Percentiles rank a stretch among this genome's conserved stretches.
phyloP scores from a whole-genome alignment of 1,284 basidiomycete genomes.

The Boletus smithii region DNA sequence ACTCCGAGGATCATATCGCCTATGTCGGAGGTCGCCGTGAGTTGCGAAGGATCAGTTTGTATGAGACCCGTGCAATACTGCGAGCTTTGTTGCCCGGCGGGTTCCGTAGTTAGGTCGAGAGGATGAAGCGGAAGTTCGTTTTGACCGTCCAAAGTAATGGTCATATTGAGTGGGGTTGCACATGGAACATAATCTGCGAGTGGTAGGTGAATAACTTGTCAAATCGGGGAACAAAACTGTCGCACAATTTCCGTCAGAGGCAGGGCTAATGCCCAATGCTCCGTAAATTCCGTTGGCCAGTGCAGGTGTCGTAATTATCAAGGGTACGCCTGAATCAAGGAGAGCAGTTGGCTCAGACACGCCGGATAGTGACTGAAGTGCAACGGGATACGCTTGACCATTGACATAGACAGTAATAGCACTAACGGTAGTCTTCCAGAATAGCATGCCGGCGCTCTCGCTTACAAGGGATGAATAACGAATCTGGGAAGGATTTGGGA shows the following conservation, averaged over 20 bases:
- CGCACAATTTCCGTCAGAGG: conserved; percentile 61
- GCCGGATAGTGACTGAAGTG: conserved; percentile 37
- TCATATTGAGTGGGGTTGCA: conserved; percentile 62
- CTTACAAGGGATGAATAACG: conserved; percentile 47
- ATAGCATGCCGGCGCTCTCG: conserved; percentile 41
- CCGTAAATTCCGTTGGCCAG: conserved; percentile 79
- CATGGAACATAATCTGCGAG: conserved; percentile 67
- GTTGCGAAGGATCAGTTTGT: conserved; percentile 47
- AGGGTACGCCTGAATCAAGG: conserved; percentile 65
- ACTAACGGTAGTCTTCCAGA: conserved; percentile 57
- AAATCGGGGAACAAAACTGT: conserved; percentile 4
- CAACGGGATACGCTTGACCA: conserved; percentile 39
- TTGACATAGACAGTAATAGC: conserved; percentile 61
- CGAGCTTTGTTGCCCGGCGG: conserved; percentile 38
- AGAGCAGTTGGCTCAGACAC: conserved; percentile 53
- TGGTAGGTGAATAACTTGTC: background rate
- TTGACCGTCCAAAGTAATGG: conserved; percentile 58
- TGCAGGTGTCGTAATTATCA: conserved; percentile 53
- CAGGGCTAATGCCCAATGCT: conserved; percentile 60
- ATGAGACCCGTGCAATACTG: conserved; percentile 62
- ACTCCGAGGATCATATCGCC: conserved; percentile 72
- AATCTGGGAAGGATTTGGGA: conserved; percentile 51
- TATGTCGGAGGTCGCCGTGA: conserved; percentile 36
- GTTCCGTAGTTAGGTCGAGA: conserved; percentile 56
- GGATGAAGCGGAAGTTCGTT: conserved; percentile 61